Percentiles rank a stretch among this genome's conserved stretches.
Conservation (phyloP, 2,329 filamentous ascomycete genomes). For the Penicillium verrucosum region DNA sequence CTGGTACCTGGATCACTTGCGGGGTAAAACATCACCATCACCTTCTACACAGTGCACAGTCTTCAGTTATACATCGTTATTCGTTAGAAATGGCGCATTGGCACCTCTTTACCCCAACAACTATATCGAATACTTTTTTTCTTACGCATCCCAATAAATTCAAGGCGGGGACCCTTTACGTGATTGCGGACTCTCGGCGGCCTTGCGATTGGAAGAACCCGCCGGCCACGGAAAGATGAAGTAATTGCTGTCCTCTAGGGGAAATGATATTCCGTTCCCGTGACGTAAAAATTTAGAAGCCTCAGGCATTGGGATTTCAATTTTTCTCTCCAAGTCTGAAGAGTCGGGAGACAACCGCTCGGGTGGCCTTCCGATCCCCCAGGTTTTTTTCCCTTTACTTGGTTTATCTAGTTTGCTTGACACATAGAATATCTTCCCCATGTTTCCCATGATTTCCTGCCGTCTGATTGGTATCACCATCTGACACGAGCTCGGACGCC, state of each 20-base stretch:
- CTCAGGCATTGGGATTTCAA: neutral
- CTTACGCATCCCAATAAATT: slow-evolving; percentile 1
- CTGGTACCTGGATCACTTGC: slow-evolving; percentile 26
- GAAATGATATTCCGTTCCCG: slow-evolving; percentile 14
- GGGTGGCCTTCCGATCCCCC: neutral
- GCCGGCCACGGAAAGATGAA: slow-evolving; percentile 18
- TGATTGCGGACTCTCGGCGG: slow-evolving; percentile 22
- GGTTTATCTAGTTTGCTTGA: neutral
- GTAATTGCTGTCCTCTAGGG: slow-evolving; percentile 13
- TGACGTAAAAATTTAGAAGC: neutral
- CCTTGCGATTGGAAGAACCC: slow-evolving; percentile 22
- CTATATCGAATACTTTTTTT: neutral
- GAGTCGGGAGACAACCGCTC: neutral
- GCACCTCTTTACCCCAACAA: slow-evolving; percentile 1
- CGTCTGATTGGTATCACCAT: neutral
- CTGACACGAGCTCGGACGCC: neutral
- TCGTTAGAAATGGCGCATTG: slow-evolving; percentile 9
- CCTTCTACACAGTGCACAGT: slow-evolving; percentile 6
- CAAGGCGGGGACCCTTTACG: slow-evolving; percentile 19
- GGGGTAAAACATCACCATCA: slow-evolving; percentile 20
- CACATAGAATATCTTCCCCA: neutral
- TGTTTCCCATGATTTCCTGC: neutral
- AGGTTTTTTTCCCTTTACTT: neutral
- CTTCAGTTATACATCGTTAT: neutral
- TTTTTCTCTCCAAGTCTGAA: too few relatives aligned